Evolutionary conservation across 164 flowering plant species (phyloP).

Genomic region (Vitis riparia): DNA sequence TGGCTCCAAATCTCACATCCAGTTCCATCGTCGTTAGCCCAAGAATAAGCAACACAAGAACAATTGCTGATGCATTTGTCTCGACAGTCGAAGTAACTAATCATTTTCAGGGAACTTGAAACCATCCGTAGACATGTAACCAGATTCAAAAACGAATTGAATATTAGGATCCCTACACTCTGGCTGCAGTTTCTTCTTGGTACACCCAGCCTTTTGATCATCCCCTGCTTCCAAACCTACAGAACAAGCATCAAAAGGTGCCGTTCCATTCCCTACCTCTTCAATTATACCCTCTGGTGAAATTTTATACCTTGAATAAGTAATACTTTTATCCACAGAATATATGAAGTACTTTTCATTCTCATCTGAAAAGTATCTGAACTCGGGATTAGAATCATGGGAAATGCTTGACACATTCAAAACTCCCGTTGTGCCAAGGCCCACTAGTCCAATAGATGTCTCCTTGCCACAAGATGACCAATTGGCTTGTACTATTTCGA

Average conservation of each 20-base stretch:
- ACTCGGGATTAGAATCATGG: background rate
- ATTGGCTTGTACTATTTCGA: slow-evolving; percentile 13
- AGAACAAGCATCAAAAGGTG: too few species aligned
- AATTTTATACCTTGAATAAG: background rate
- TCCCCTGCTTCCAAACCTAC: too few species aligned
- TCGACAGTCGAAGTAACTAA: too few species aligned
- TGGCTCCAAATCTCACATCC: slow-evolving; percentile 22
- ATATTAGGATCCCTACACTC: slow-evolving; percentile 5
- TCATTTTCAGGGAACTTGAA: background rate
- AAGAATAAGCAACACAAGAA: slow-evolving; percentile 28
- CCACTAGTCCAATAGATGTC: slow-evolving; percentile 13
- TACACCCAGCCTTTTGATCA: slow-evolving; percentile 14
- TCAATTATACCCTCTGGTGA: too few species aligned
- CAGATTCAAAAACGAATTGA: background rate
- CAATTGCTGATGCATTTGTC: slow-evolving; percentile 20
- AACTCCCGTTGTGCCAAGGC: slow-evolving; percentile 7
- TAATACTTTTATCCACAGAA: background rate
- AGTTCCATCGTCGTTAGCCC: background rate
- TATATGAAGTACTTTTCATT: slow-evolving; percentile 12
- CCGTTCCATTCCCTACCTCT: too few species aligned
- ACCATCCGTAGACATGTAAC: background rate
- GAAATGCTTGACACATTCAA: background rate
- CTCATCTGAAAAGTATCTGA: slow-evolving; percentile 5
- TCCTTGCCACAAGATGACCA: slow-evolving; percentile 15
- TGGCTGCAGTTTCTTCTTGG: background rate